Conservation (phyloP, 2,329 filamentous ascomycete species). For the Stagonosporopsis tanaceti region DNA sequence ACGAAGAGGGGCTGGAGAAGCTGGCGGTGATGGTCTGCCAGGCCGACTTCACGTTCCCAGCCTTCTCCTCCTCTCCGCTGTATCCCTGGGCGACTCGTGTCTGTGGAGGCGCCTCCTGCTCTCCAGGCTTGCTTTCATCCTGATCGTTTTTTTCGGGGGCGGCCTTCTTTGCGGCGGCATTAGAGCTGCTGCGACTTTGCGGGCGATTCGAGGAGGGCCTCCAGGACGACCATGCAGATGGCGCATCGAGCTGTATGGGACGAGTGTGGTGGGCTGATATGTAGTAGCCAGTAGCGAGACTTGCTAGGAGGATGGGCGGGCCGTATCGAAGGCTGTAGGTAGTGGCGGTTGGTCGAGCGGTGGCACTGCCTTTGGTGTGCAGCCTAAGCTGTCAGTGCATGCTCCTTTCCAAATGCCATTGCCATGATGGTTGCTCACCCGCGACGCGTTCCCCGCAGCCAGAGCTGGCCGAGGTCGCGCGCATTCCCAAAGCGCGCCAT, state of each 20-base stretch:
- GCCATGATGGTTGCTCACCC: slow-evolving; percentile 26
- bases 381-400: slow-evolving; percentile 32
- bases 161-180: slow-evolving; percentile 28
- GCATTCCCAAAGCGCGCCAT: slow-evolving; percentile 40
- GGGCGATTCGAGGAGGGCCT: slow-evolving; percentile 11
- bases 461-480: slow-evolving; percentile 36
- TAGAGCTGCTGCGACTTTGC: slow-evolving; percentile 25
- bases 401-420: not conserved
- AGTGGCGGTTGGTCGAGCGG: slow-evolving; percentile 21
- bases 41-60: slow-evolving; percentile 30
- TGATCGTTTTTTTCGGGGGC: slow-evolving; percentile 27
- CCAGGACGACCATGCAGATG: slow-evolving; percentile 33
- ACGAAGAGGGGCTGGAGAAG: slow-evolving; percentile 39
- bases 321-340: slow-evolving; percentile 38
- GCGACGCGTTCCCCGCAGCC: slow-evolving; percentile 41
- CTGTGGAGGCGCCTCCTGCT: slow-evolving; percentile 47
- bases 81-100: slow-evolving; percentile 40
- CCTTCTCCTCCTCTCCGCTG: slow-evolving; percentile 30
- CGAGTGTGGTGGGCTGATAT: slow-evolving; percentile 29
- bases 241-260: slow-evolving; percentile 41
- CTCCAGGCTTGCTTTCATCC: slow-evolving; percentile 27
- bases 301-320: slow-evolving; percentile 38
- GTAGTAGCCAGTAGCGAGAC: slow-evolving; percentile 33
- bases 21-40: slow-evolving; percentile 46
- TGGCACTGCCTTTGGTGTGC: slow-evolving; percentile 27